Conservation (phyloP, 169 alveolate genomes). For the Eimeria necatrix region DNA sequence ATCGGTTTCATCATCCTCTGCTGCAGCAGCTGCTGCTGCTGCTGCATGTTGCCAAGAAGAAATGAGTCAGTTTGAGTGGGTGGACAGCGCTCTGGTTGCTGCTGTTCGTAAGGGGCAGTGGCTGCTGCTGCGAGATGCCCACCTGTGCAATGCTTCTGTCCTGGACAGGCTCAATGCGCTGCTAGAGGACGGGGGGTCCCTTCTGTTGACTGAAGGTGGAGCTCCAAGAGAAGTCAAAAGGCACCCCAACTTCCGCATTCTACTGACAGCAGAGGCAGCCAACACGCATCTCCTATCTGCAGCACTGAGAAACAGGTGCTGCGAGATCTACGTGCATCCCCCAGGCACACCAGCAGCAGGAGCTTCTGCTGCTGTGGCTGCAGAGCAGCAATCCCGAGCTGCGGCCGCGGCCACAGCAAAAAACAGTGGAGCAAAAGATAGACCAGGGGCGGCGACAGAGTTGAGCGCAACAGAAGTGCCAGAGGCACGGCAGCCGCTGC, state of each 20-base stretch:
- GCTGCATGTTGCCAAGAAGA: neutral
- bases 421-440: neutral
- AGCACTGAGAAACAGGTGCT: constrained; percentile 98
- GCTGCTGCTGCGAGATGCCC: constrained; percentile 97
- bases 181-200: constrained; percentile 88
- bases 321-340: constrained; percentile 96
- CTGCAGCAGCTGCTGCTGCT: constrained; percentile 27
- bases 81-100: constrained; percentile 98
- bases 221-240: constrained; percentile 90
- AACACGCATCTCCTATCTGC: constrained; percentile 98
- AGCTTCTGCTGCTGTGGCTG: neutral
- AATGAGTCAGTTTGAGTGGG: constrained; percentile 95
- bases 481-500: neutral
- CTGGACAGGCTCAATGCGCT: constrained; percentile 98
- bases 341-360: constrained; percentile 61
- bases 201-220: constrained; percentile 80
- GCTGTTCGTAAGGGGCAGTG: constrained; percentile 97
- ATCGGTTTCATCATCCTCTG: neutral
- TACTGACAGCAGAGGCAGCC: constrained; percentile 99
- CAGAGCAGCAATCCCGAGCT: neutral
- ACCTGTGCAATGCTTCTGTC: constrained; percentile 98
- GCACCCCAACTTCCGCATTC: constrained; percentile 93
- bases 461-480: neutral
- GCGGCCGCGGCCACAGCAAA: neutral
- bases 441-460: neutral